Base-by-base conservation (phyloP, 768 basidiomycete species). In the Omphalotus guepiniiformis region DNA sequence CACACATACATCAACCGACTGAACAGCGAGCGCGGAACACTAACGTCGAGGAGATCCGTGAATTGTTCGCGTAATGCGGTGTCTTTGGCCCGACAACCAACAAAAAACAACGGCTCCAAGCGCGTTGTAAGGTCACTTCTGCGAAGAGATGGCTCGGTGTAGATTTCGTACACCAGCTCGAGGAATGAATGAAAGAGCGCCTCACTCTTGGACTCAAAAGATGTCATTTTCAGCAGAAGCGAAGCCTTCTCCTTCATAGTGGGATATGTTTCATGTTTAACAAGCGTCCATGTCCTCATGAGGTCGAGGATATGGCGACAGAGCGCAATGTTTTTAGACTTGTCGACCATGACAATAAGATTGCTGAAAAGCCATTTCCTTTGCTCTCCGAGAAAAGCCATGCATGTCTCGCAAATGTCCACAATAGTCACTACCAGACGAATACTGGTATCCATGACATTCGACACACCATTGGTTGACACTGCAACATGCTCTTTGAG, bases 161-260 rank as follows among this genome's bases (percentile, higher is more conserved):
- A 99, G 58, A 99, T 94, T 50, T 94, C 92, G 60, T 90, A 85
- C 47, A 99, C 87, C 50, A 98, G 75, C 53, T 88, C 83, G 55
- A 98, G 74, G 63, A 92, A 98, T 34, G 84, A 78, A 37, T 83
- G 79, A 63, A 88, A 91, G 3, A 98, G 74, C 3, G 70, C 55
- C n/a, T 93, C 88, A 29, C 82, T 84, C 26, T 88, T 82, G 19
- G 73, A 72, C 66, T 97, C 93, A 57, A 83, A 93, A 8, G 78
- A 71, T 5, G 79, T 75, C 93, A 99, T 94, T 62, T 89, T 91
- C 58, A 88, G 83, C 51, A 99, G 65, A 26, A 98, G 68, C 23
- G 76, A 85, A 2, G 94, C 86, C 65, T 97, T 98, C 69, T 99
- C 96, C 65, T 96, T 97, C 79, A 89, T 85, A 0, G 88, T 88